Conservation (phyloP, 495 filamentous ascomycete genomes). For the Neurospora intermedia region DNA sequence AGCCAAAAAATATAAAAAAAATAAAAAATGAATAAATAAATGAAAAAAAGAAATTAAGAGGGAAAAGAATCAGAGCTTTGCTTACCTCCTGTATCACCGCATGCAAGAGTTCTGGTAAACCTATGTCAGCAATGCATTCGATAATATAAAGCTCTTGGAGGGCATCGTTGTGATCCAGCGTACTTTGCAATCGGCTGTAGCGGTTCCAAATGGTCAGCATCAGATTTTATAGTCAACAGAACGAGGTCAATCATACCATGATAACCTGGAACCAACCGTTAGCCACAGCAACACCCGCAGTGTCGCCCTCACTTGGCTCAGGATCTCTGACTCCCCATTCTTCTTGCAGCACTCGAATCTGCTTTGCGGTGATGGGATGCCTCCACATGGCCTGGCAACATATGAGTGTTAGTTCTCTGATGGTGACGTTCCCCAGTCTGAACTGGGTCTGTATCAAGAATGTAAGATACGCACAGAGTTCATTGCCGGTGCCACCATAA, state of each 20-base stretch:
- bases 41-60: too few relatives aligned
- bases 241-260: constrained; percentile 20
- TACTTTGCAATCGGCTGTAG: constrained; percentile 13
- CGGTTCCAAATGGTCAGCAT: background rate
- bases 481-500: constrained; percentile 46
- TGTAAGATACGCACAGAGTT: constrained; percentile 16
- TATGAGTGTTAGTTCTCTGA: background rate
- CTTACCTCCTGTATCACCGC: constrained; percentile 25
- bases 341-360: constrained; percentile 56
- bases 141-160: background rate
- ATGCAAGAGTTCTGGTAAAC: constrained; percentile 15
- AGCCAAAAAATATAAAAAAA: too few relatives aligned
- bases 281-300: background rate
- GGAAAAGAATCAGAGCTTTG: background rate
- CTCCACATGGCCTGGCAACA: constrained; percentile 58
- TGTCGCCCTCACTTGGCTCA: constrained; percentile 32
- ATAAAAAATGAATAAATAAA: too few relatives aligned
- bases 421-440: background rate
- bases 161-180: background rate
- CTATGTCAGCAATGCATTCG: background rate
- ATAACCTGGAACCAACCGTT: constrained; percentile 70
- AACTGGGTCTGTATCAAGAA: background rate
- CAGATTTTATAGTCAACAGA: background rate
- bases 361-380: constrained; percentile 67
- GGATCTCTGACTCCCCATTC: constrained; percentile 57